Conservation (phyloP, 306 rosid genomes). For the Luffa aegyptiaca region DNA sequence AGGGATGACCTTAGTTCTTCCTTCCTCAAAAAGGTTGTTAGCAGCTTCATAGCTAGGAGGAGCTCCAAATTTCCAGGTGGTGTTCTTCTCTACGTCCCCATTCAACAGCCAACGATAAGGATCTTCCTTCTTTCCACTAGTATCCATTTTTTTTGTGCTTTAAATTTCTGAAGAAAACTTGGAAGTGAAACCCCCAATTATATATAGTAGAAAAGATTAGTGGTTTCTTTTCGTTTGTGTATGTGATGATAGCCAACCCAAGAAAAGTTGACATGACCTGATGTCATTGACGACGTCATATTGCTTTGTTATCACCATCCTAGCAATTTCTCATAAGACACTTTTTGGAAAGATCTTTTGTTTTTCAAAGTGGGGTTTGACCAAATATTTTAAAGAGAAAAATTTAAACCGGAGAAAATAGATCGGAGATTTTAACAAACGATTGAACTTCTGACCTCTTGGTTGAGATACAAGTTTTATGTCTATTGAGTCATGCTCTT, state of each 20-base stretch:
- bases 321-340: background rate
- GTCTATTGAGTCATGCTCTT: too few species aligned
- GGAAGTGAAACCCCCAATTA: background rate
- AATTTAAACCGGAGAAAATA: background rate
- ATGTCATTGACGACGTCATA: background rate
- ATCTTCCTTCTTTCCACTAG: conserved; percentile 23
- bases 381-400: too few species aligned
- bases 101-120: conserved; percentile 28
- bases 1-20: conserved; percentile 39
- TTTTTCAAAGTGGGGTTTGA: background rate
- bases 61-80: conserved; percentile 44
- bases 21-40: conserved; percentile 53
- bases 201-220: background rate
- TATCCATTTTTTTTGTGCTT: conserved; percentile 17
- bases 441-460: too few species aligned
- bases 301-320: background rate
- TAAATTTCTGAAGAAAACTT: background rate
- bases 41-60: conserved; percentile 44
- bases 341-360: background rate
- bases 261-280: background rate
- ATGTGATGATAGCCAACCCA: too few species aligned
- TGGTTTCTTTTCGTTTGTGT: background rate
- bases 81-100: conserved; percentile 41
- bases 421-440: too few species aligned
- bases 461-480: too few species aligned